Percentiles rank a stretch among this genome's conserved stretches.
phyloP scores from a whole-genome alignment of 148 eudicot genomes.

The Rhododendron williamsianum region DNA sequence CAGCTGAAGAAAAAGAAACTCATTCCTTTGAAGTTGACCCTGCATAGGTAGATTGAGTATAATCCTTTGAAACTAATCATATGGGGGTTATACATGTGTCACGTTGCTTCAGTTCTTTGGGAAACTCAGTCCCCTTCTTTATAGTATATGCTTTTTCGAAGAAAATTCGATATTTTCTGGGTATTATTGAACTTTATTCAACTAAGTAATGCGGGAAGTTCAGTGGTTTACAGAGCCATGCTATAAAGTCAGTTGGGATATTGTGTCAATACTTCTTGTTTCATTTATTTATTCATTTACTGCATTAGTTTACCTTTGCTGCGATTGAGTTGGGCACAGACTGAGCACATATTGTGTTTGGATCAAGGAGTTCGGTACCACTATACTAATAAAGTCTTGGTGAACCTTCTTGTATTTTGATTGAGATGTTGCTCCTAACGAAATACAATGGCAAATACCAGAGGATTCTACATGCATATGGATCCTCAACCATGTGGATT shows the following conservation, averaged over 20 bases:
- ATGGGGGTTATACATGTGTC: neutral
- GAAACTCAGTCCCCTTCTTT: neutral
- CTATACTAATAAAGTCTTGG: neutral
- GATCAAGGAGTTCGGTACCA: neutral
- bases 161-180: neutral
- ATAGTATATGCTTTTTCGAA: no score
- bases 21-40: constrained; percentile 92
- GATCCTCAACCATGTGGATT: no score
- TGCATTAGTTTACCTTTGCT: neutral
- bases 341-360: neutral
- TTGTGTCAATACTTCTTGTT: neutral
- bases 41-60: constrained; percentile 40
- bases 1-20: constrained; percentile 91
- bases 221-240: neutral
- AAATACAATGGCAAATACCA: no score
- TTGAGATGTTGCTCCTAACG: neutral
- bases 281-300: neutral
- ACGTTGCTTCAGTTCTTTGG: neutral
- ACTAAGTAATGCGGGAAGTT: neutral
- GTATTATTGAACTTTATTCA: neutral
- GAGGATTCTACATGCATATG: no score
- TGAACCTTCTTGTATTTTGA: neutral
- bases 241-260: neutral
- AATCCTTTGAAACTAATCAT: neutral
- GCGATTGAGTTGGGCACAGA: neutral